Base-by-base conservation (phyloP, 352 stramenopile genomes). In the Elongisporangium senticosum region DNA sequence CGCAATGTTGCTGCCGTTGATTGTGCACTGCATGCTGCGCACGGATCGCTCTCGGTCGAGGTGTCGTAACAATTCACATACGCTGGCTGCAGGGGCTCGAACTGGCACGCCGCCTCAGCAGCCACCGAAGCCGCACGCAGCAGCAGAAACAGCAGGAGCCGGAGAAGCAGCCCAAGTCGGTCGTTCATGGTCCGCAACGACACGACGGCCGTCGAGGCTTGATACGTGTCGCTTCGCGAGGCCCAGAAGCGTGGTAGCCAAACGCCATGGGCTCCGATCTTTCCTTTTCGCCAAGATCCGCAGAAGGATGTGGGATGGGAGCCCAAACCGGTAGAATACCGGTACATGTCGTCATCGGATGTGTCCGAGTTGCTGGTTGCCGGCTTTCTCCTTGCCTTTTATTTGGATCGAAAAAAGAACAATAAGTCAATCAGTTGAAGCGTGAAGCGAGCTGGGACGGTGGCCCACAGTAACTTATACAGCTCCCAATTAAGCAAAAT, bases 41-140 rank as follows among this genome's bases (percentile, higher is more conserved):
- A 58, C 3, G 53, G 13, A 43, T 49, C 37, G 8, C 13, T 23
- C 13, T 14, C 11, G 13, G 3, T 19, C 11, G n/a, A 33, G 13
- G n/a, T 37, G 19, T 49, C 21, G 37, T 51, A 58, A 11, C 53
- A 58, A 24, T 43, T 58, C 37, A 20, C 53, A 4, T 43, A 43
- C 33, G 33, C n/a, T 4, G 33, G 2, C 37, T 48, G 53, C 5
- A 48, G 8, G 20, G 26, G 19, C 24, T 49, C 53, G 19, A 48
- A 47, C 17, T 33, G 13, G 53, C 37, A 58, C 13, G 53, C 7
- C 28, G 28, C 2, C 24, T 20, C 53, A 5, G 53, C 33, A 33
- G 14, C 53, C n/a, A 22, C 33, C 19, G 5, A 23, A 21, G 15
- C 33, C 17, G 53, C 37, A 23, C 24, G 11, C 19, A 28, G 13